phyloP scores from a whole-genome alignment of 2,329 filamentous ascomycete genomes.

The Aspergillus thermomutatus region DNA sequence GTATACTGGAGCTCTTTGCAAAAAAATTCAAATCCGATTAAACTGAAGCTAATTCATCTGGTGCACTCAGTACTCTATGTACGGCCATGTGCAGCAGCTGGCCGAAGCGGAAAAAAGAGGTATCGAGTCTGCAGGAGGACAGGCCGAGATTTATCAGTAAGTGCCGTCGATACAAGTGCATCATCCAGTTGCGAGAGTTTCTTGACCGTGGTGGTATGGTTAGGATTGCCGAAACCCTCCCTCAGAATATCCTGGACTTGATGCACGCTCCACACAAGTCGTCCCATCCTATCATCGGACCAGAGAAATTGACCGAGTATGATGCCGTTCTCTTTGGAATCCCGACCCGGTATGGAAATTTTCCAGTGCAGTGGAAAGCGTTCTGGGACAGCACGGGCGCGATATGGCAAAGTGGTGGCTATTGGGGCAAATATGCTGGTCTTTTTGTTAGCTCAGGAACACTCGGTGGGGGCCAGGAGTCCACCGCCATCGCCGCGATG shows the following conservation, averaged over 20 bases:
- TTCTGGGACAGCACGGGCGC: conserved; percentile 83
- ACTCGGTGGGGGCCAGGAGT: conserved; percentile 87
- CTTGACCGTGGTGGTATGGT: conserved; percentile 9
- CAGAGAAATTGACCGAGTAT: conserved; percentile 65
- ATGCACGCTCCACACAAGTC: conserved; percentile 83
- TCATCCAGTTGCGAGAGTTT: no score
- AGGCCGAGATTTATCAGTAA: conserved; percentile 77
- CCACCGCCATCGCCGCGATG: conserved; percentile 74
- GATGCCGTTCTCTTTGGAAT: conserved; percentile 91
- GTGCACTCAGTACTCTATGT: conserved; percentile 95
- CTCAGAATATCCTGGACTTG: conserved; percentile 77
- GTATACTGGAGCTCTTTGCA: no score
- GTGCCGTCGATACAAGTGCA: no score
- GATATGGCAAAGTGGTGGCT: conserved; percentile 76
- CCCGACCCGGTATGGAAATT: conserved; percentile 94
- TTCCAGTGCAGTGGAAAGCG: conserved; percentile 89
- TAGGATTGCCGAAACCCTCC: conserved; percentile 79
- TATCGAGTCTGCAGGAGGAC: conserved; percentile 80
- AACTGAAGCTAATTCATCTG: no score
- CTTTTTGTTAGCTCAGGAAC: conserved; percentile 83
- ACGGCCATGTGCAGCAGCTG: conserved; percentile 80
- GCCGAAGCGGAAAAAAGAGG: conserved; percentile 89
- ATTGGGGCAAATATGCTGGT: conserved; percentile 84
- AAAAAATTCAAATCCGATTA: no score
- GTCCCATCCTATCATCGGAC: conserved; percentile 62